A percentile compares a stretch with the other conserved stretches of the same genome.
Conservation (phyloP, 2,329 filamentous ascomycete species). For the Sarocladium brachiariae region DNA sequence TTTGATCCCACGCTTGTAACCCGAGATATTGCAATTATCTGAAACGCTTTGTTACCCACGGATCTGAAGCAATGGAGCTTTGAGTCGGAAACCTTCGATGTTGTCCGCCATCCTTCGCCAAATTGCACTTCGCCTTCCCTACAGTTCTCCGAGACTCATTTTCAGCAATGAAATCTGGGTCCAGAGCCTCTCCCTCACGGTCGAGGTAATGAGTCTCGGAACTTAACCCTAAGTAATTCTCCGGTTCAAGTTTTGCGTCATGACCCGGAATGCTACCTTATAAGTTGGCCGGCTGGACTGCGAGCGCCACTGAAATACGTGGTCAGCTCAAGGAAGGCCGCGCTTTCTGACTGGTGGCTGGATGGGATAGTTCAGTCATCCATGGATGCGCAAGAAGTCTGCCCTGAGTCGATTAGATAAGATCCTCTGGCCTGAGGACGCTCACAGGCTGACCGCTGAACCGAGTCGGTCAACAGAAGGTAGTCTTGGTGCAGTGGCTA, state of each 20-base stretch:
- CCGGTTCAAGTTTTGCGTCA: slow-evolving; percentile 69
- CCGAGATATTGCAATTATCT: slow-evolving; percentile 7
- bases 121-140: slow-evolving; percentile 65
- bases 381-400: slow-evolving; percentile 47
- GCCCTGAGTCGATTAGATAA: slow-evolving; percentile 73
- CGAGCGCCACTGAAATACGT: slow-evolving; percentile 44
- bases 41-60: slow-evolving; percentile 30
- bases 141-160: slow-evolving; percentile 72
- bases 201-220: slow-evolving; percentile 63
- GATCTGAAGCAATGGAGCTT: not conserved
- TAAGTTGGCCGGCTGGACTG: slow-evolving; percentile 38
- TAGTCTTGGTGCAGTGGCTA: slow-evolving; percentile 23
- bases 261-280: slow-evolving; percentile 57
- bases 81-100: not conserved
- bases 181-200: slow-evolving; percentile 33
- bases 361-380: slow-evolving; percentile 52
- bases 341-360: slow-evolving; percentile 39
- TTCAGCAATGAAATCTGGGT: slow-evolving; percentile 60
- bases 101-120: not conserved
- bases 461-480: slow-evolving; percentile 41
- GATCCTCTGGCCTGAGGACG: slow-evolving; percentile 63
- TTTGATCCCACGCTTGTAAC: slow-evolving; percentile 2
- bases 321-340: slow-evolving; percentile 23
- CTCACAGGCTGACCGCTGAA: slow-evolving; percentile 69
- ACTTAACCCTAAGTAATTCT: slow-evolving; percentile 90